Evolutionary conservation across 306 rosid species (phyloP).

Genomic region (Cicer chorassanicum): DNA sequence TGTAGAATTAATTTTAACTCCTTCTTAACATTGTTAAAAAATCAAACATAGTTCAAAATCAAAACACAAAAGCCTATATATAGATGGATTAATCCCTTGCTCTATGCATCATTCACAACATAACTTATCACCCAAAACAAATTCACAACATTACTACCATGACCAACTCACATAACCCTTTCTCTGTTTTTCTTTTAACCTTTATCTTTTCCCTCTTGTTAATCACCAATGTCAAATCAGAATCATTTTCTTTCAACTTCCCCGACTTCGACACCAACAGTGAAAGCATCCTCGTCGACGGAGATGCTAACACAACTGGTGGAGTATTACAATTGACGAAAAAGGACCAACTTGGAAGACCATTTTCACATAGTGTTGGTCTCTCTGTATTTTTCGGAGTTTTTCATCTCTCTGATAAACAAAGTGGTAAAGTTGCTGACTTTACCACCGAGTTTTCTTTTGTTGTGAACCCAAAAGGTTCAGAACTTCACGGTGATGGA

Average conservation of each 20-base stretch:
- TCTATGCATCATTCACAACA: slow-evolving; percentile 35
- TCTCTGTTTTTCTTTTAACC: neutral
- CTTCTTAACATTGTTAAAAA: too few species aligned
- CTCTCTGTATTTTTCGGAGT: neutral
- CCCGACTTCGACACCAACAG: neutral
- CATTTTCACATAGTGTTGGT: slow-evolving; percentile 43
- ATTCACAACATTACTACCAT: slow-evolving; percentile 29
- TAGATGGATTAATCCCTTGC: neutral
- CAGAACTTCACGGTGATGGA: slow-evolving; percentile 31
- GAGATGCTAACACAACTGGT: neutral
- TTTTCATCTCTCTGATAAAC: slow-evolving; percentile 36
- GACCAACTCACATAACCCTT: slow-evolving; percentile 32
- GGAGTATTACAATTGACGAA: slow-evolving; percentile 35
- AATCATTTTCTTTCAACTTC: slow-evolving; percentile 26
- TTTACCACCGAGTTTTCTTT: slow-evolving; percentile 45
- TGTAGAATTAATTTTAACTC: too few species aligned
- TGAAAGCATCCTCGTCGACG: neutral
- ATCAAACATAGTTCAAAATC: too few species aligned
- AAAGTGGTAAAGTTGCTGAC: neutral
- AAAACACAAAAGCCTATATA: slow-evolving; percentile 22
- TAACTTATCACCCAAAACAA: slow-evolving; percentile 18
- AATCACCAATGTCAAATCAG: slow-evolving; percentile 27
- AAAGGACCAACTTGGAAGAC: slow-evolving; percentile 12
- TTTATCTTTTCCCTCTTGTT: slow-evolving; percentile 19
- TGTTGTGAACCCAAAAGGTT: neutral